Evolutionary conservation across 1,284 basidiomycete species (phyloP), one percentile per base, ranked within the genome.

Genomic region (Boletus semigastroideus): DNA sequence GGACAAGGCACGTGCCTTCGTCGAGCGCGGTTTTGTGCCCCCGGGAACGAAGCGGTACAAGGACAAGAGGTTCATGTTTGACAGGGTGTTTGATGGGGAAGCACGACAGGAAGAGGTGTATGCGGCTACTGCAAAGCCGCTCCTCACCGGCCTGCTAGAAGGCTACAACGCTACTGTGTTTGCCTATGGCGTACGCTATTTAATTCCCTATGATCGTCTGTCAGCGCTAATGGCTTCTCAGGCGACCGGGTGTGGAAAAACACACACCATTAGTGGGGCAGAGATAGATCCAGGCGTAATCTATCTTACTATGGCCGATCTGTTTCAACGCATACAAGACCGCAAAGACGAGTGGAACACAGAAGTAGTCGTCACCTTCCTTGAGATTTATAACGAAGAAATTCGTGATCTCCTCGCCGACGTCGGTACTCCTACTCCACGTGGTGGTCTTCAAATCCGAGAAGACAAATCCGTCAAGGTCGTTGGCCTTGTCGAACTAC

Each of bases 211-310:
- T 50, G 30, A 39, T 20, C 14, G 20, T 45, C 46, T 56, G 42
- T 56, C 39, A 49, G 58, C 42, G 53, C 59, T 60, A 38, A 64
- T 55, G 27, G 49, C 50, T 44, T 37, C 50, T 14, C 63, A 98
- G 94, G 95, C 95, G 17, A 98, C 95, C 12, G 95, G 95, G 16
- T 98, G 95, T 68, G 95, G 95, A 54, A 98, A 98, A 73, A 98
- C 95, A 11, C 94, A 98, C 70, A 98, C 95, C 27, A 97, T 98
- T 67, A 96, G 93, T 64, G 95, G 95, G 54, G 88, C 87, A 27
- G 85, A 89, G 46, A 66, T 72, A 17, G 89, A 95, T 68, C 92
- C 94, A 14, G 95, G 95, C 27, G 86, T 97, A 63, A 96, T 98
- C 68, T 94, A 97, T 69, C 79, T 92, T 52, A 92, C 94, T n/a